Conservation (phyloP, 345 rosid genomes). For the Nasturtium officinale region DNA sequence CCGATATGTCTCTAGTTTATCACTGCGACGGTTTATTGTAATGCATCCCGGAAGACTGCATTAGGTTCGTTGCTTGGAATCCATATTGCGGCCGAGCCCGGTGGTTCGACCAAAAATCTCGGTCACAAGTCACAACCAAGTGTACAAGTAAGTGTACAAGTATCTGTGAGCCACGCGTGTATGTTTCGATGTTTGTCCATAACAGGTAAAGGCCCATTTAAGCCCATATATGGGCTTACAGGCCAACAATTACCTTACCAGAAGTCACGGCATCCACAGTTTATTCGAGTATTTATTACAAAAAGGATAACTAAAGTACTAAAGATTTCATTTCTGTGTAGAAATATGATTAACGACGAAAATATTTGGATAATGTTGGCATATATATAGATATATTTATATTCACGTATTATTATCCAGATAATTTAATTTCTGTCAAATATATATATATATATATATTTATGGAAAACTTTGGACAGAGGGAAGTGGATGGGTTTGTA, state of each 20-base stretch:
- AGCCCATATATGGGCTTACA: neutral
- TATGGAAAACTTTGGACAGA: conserved; percentile 30
- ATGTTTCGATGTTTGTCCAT: conserved; percentile 3
- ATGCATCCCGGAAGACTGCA: no score
- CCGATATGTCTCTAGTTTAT: no score
- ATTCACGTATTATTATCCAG: neutral
- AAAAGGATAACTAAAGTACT: neutral
- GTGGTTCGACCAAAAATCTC: no score
- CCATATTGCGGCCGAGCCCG: no score
- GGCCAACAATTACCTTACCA: neutral
- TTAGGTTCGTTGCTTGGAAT: no score
- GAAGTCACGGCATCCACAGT: neutral
- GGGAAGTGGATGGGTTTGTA: conserved; percentile 43
- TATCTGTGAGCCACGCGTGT: neutral
- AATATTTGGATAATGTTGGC: neutral
- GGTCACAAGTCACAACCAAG: no score
- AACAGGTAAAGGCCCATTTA: conserved; percentile 28
- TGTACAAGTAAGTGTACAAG: no score
- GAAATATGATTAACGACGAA: conserved; percentile 1
- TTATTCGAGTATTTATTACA: neutral
- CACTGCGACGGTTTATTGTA: no score
- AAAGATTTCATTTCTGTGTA: neutral
- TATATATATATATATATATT: conserved; percentile 7
- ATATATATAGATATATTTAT: conserved; percentile 16
- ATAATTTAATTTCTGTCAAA: neutral